Conservation (phyloP, 768 basidiomycete species). For the Rhodotorula sphaerocarpa region DNA sequence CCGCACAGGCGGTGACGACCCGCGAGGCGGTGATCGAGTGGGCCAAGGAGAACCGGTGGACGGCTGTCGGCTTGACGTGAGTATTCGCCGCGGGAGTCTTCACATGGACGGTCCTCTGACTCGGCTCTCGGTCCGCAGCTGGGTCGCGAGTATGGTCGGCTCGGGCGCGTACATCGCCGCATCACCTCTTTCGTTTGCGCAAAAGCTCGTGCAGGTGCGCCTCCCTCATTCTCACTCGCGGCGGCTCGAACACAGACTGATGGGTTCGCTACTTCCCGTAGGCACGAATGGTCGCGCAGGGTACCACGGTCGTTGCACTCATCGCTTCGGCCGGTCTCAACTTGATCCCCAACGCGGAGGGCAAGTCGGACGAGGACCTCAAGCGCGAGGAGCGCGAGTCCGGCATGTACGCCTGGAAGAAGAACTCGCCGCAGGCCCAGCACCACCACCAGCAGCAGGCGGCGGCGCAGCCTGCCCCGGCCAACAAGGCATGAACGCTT, state of each 20-base stretch:
- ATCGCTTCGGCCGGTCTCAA: constrained; percentile 40
- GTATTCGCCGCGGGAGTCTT: neutral
- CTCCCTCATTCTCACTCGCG: neutral
- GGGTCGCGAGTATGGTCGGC: constrained; percentile 33
- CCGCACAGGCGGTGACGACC: neutral
- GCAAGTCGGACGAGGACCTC: constrained; percentile 27
- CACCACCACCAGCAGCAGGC: neutral
- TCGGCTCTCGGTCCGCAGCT: constrained; percentile 15
- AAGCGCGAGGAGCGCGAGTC: constrained; percentile 31
- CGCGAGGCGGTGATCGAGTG: constrained; percentile 30
- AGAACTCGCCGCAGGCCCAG: neutral
- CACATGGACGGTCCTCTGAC: no score
- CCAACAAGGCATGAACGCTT: no score
- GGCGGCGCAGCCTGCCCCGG: neutral
- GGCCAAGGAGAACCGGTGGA: constrained; percentile 32
- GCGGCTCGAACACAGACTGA: neutral
- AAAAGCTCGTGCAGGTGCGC: constrained; percentile 40
- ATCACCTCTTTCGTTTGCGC: constrained; percentile 35
- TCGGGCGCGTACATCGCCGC: constrained; percentile 31
- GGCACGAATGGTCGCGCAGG: constrained; percentile 39
- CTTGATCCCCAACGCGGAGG: constrained; percentile 26
- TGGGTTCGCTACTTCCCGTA: neutral
- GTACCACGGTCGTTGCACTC: constrained; percentile 41
- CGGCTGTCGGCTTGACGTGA: constrained; percentile 26
- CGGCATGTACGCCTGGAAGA: constrained; percentile 33